phyloP scores from a whole-genome alignment of 1,284 basidiomycete species.

The Rhodofomes roseus region DNA sequence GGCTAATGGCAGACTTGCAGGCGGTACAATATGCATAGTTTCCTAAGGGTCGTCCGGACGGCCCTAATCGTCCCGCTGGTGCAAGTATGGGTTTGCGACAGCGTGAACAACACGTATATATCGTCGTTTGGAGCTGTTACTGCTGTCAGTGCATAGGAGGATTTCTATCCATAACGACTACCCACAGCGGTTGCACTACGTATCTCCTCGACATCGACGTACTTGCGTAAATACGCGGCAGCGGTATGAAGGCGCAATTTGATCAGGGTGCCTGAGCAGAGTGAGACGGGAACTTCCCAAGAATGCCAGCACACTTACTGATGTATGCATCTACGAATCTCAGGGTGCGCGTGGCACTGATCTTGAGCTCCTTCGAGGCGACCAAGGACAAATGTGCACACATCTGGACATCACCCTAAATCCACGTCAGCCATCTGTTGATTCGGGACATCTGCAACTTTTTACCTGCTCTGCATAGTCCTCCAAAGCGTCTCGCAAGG shows the following conservation, averaged over 20 bases:
- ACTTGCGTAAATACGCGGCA: slow-evolving; percentile 71
- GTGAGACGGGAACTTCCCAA: neutral
- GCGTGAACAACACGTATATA: slow-evolving; percentile 62
- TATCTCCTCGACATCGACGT: slow-evolving; percentile 46
- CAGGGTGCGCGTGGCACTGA: slow-evolving; percentile 39
- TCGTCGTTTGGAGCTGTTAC: slow-evolving; percentile 57
- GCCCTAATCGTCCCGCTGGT: slow-evolving; percentile 8
- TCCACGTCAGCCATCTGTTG: neutral
- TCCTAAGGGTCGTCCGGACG: slow-evolving; percentile 27
- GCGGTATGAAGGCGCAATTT: slow-evolving; percentile 57
- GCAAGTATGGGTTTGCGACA: slow-evolving; percentile 56
- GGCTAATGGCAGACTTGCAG: slow-evolving; percentile 47
- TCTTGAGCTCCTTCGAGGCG: slow-evolving; percentile 49
- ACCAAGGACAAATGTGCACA: slow-evolving; percentile 66
- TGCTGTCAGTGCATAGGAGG: neutral
- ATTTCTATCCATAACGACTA: neutral
- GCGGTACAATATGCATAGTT: slow-evolving; percentile 42
- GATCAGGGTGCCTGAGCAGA: slow-evolving; percentile 50
- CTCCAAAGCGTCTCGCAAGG: slow-evolving; percentile 54
- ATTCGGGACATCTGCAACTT: neutral
- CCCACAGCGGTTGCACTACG: slow-evolving; percentile 48
- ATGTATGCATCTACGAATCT: slow-evolving; percentile 68
- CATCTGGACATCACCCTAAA: slow-evolving; percentile 72
- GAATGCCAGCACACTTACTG: slow-evolving; percentile 37
- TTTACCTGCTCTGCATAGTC: slow-evolving; percentile 59